Conservation (phyloP, 176 grass and related monocot genomes). For the Oryza meyeriana region DNA sequence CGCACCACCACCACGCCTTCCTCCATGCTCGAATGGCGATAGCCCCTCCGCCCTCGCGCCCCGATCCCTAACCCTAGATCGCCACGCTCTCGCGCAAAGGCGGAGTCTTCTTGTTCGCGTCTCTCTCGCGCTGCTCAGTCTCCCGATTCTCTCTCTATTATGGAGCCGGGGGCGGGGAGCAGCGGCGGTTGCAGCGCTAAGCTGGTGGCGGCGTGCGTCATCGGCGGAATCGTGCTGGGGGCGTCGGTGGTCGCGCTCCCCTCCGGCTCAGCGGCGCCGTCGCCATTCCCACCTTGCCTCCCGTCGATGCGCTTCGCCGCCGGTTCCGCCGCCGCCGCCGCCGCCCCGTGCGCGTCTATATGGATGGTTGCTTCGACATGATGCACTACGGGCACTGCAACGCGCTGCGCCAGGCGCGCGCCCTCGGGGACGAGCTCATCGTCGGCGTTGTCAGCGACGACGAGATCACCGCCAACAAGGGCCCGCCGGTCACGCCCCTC, state of each 20-base stretch:
- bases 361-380: conserved; percentile 99
- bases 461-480: conserved; percentile 92
- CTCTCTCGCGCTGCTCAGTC: background rate
- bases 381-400: conserved; percentile 99
- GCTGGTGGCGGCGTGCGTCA: conserved; percentile 49
- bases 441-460: conserved; percentile 77
- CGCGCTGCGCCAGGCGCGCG: conserved; percentile 72
- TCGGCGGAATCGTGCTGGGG: conserved; percentile 71
- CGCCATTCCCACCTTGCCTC: conserved; percentile 2
- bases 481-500: conserved; percentile 72
- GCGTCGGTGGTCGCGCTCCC: conserved; percentile 49
- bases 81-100: background rate
- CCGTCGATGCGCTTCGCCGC: conserved; percentile 14
- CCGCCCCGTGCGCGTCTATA: conserved; percentile 83
- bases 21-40: conserved; percentile 34
- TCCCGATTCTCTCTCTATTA: background rate
- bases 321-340: conserved; percentile 24
- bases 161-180: conserved; percentile 26
- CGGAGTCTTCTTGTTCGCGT: background rate
- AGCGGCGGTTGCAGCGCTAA: conserved; percentile 29
- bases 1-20: background rate
- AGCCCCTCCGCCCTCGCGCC: background rate
- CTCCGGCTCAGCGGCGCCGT: conserved; percentile 29
- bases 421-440: conserved; percentile 79
- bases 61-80: conserved; percentile 29